Base-by-base conservation (phyloP, 257 asterid genomes). In the Fraxinus anomala region DNA sequence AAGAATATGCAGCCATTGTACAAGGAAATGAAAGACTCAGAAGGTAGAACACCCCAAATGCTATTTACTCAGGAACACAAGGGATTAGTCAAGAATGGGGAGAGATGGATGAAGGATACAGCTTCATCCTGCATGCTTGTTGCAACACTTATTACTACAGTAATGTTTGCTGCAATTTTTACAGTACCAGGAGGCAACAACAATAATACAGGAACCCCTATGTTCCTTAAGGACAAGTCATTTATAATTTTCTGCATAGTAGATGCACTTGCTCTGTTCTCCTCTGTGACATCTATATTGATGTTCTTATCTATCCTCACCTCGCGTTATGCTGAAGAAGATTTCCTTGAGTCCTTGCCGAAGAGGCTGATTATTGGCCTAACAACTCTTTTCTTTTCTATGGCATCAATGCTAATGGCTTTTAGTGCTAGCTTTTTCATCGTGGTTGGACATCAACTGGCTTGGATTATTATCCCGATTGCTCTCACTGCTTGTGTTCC, bases 271-370 rank as follows among this genome's bases (percentile, higher is more conserved):
- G 80, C 87, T 1, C 59, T 86, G 24, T 83, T 81, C 49, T 78
- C 84, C 44, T 83, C 87, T 0, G 80, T 76, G 56, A 83, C 83
- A 30, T 83, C 85, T 19, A 76, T 81, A 65, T 33, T 86, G 59
- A 80, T 83, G 84, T 86, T 83, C 66, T 76, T 86, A 82, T 78
- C 85, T 0, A 86, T 86, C n/a, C 85, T 83, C 72, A 86, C 89
- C 4, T 80, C 85, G 2, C 80, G 84, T 36, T 86, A 83, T 31
- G 84, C 87, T 3, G 87, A 86, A 68, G 85, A 76, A 63, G 87
- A 86, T 75, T 86, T 83, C 81, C 59, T 76, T 16, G 66, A 51
- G 0, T 12, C 51, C 19, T 44, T 44, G 51, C 19, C 17, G 51
- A 78, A 78, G 77, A 81, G 78, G 79, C 49, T 83, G 42, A 78